phyloP scores from a whole-genome alignment of 73 alveolate genomes.

The Breviolum minutum region DNA sequence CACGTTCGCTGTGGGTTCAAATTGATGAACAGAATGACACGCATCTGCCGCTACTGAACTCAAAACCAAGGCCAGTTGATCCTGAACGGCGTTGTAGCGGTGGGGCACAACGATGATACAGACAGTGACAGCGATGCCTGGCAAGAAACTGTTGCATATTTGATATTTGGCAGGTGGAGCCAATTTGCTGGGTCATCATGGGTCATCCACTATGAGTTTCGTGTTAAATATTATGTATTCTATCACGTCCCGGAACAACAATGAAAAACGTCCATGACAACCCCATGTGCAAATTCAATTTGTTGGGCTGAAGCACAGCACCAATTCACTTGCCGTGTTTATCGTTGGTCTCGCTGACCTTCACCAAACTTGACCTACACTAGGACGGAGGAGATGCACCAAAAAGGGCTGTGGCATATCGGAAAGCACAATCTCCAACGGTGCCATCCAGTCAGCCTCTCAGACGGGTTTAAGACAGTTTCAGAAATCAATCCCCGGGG shows the following conservation, averaged over 20 bases:
- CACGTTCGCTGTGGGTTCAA: no score
- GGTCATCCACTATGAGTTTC: neutral
- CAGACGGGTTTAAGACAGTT: neutral
- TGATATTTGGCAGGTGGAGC: neutral
- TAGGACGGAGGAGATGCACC: constrained; percentile 85
- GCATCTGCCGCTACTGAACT: no score
- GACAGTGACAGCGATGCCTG: constrained; percentile 87
- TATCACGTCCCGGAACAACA: no score
- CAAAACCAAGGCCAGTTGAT: constrained; percentile 59
- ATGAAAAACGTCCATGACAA: no score
- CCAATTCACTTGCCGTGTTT: no score
- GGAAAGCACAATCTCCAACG: constrained; percentile 70
- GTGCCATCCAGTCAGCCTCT: neutral
- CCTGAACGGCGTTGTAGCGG: constrained; percentile 86
- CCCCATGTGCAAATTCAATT: no score
- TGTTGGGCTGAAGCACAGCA: no score
- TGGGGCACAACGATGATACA: constrained; percentile 91
- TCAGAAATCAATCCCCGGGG: no score
- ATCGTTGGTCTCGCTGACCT: no score
- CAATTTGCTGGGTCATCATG: neutral
- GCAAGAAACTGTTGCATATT: neutral
- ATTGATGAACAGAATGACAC: no score
- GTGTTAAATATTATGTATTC: neutral
- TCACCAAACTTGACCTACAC: neutral
- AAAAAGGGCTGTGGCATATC: constrained; percentile 83